phyloP scores from a whole-genome alignment of 78 protist genomes.

The Dictyostelium citrinum region DNA sequence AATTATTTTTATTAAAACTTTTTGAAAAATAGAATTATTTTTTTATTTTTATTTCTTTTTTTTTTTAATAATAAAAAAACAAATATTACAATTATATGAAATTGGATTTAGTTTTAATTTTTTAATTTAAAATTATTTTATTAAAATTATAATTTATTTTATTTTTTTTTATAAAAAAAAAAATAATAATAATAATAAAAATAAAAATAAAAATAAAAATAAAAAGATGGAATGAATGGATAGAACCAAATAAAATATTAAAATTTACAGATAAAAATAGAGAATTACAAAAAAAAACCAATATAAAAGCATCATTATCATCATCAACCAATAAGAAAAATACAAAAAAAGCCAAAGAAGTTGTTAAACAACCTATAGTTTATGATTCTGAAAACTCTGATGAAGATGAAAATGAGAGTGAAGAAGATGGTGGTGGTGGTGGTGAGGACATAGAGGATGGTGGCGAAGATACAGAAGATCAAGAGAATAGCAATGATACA shows the following conservation, averaged over 20 bases:
- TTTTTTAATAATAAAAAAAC: no score
- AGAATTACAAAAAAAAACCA: slow-evolving; percentile 2
- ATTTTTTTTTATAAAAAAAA: not conserved
- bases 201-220: not conserved
- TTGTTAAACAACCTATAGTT: not conserved
- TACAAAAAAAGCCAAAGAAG: not conserved
- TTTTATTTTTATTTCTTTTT: no score
- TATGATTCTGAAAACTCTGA: not conserved
- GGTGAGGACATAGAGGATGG: not conserved
- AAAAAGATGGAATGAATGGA: slow-evolving; percentile 56
- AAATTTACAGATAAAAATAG: slow-evolving; percentile 18
- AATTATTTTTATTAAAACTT: not conserved
- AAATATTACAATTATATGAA: not conserved
- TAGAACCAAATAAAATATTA: slow-evolving; percentile 3
- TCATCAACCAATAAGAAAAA: not conserved
- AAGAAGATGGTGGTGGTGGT: not conserved
- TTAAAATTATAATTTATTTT: not conserved
- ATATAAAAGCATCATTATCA: not conserved
- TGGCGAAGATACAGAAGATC: not conserved
- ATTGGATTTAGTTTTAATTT: not conserved
- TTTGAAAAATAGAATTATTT: not conserved
- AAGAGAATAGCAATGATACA: not conserved
- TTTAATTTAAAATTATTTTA: not conserved
- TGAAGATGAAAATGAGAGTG: not conserved
- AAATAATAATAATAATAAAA: not conserved